Base-by-base conservation (phyloP, 2,329 filamentous ascomycete genomes). In the Penicillium vulpinum region DNA sequence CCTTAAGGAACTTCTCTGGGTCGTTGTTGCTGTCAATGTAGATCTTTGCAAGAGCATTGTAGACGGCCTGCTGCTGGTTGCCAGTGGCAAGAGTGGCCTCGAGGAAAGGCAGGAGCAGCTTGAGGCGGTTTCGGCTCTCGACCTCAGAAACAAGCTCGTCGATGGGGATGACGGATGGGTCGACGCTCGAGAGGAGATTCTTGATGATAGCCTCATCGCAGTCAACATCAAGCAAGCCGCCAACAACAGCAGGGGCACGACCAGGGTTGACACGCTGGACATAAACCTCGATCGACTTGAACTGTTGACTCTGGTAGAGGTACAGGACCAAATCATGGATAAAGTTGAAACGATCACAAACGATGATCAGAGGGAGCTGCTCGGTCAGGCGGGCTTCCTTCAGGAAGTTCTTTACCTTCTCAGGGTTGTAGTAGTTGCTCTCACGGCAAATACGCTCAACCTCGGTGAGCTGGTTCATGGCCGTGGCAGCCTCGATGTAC, bases 11-110 rank as follows among this genome's bases (percentile, higher is more conserved):
- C 72, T 91, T 90, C 82, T 99, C 94, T 0, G 94, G 94, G 73
- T 97, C 92, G 79, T 97, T 96, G 83, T 99, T 99, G 65, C 87
- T 92, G 77, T 99, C 94, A 57, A 99, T 99, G 79, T 99, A 99
- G 67, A 99, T 99, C 85, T 99, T 99, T 50, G 94, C 94, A 29
- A 99, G 83, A 7, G 94, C 95, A 65, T 99, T 97, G 83, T 90
- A 97, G 18, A 99, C 90, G 43, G 93, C 95, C 74, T 96, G 92
- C 76, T 99, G 92, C 75, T 96, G 90, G 78, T 96, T 97, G 43
- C 94, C 94, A 50, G 88, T 85, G 48, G 91, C 88, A 46, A 99
- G 81, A 10, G 92, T 96, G 56, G 90, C 87, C 81, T 99, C 95
- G 6, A 99, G 85, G 88, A 99, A 99, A 18, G 94, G 94, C 56